These are phyloP conservation scores for Podaxis sp. DNA, from an alignment of 768 basidiomycete species.

Conservation along the genomic window DNA sequence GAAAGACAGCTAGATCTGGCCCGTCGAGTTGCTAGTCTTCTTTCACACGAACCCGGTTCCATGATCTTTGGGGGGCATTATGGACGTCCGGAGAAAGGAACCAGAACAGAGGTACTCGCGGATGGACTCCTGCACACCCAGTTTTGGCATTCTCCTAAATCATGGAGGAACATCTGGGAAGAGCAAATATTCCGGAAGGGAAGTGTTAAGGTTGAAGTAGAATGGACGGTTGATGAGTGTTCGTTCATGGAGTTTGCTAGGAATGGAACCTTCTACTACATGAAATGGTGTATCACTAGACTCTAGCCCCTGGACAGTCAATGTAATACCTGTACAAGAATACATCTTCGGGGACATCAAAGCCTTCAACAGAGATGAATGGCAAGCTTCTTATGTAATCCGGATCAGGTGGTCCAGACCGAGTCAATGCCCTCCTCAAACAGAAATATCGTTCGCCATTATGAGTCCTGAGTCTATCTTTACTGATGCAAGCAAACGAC, in stretches of 20 bases:
- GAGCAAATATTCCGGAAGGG: constrained; percentile 15
- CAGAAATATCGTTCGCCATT: too few species aligned
- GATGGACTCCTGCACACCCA: constrained; percentile 5
- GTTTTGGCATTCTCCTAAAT: constrained; percentile 18
- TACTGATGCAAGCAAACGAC: neutral
- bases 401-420: too few species aligned
- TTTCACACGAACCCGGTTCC: constrained; percentile 31
- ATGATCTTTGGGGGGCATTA: constrained; percentile 38
- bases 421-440: too few species aligned
- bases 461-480: neutral
- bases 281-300: constrained; percentile 7
- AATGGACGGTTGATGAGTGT: neutral
- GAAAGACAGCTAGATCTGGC: constrained; percentile 30
- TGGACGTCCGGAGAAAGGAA: constrained; percentile 23
- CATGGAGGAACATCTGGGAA: constrained; percentile 16
- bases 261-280: constrained; percentile 1
- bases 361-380: too few species aligned
- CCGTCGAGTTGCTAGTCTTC: constrained; percentile 27
- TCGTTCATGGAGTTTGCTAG: neutral
- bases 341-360: too few species aligned
- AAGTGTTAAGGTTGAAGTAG: constrained; percentile 9
- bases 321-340: too few species aligned
- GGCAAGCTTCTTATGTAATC: too few species aligned
- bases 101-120: constrained; percentile 15
- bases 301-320: neutral